These are phyloP conservation scores for Trichoderma sp. DNA, from an alignment of 2,329 filamentous ascomycete genomes.

Conservation along the genomic window DNA sequence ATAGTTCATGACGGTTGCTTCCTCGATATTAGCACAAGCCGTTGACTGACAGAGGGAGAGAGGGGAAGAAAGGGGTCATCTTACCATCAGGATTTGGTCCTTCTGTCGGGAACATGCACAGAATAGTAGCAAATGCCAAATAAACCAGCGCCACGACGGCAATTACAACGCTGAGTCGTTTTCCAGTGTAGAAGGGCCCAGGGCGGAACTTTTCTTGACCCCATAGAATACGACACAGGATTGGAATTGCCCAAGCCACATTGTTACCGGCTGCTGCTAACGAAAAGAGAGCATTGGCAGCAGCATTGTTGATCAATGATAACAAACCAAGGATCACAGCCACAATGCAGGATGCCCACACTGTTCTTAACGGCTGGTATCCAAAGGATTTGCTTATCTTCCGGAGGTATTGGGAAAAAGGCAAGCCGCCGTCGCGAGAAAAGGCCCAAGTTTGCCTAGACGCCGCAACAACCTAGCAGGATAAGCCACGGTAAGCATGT, in stretches of 20 bases:
- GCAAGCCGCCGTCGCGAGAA: neutral
- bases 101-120: constrained; percentile 9
- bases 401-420: neutral
- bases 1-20: constrained; percentile 5
- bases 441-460: constrained; percentile 9
- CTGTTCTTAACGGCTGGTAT: neutral
- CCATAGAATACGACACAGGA: neutral
- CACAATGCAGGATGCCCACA: neutral
- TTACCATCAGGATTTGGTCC: constrained; percentile 10
- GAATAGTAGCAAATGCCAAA: neutral
- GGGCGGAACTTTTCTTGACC: neutral
- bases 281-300: neutral
- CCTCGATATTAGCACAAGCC: neutral
- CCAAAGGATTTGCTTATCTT: neutral
- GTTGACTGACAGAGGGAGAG: too few species aligned
- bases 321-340: neutral
- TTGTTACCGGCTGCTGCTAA: neutral
- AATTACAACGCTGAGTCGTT: neutral
- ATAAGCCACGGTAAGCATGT: neutral
- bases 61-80: neutral
- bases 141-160: neutral
- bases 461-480: neutral
- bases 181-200: neutral
- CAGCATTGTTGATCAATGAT: neutral
- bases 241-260: constrained; percentile 1